Conservation (phyloP, 129 eudicot species). For the Chrysanthemum makinoi region DNA sequence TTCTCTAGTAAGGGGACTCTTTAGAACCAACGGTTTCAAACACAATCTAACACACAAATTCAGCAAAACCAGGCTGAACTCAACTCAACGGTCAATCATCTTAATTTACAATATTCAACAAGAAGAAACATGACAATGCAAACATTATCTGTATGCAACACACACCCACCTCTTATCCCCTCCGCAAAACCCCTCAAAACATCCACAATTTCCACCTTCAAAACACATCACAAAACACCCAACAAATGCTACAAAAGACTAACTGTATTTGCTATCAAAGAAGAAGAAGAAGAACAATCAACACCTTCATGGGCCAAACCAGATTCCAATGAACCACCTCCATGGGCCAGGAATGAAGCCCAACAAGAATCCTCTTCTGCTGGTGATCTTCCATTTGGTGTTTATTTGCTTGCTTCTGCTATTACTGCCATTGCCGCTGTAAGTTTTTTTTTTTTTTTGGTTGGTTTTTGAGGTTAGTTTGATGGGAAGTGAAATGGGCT, state of each 20-base stretch:
- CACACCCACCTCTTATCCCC: constrained; percentile 19
- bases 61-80: background rate
- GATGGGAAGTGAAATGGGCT: constrained; percentile 21
- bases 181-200: constrained; percentile 20
- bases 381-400: constrained; percentile 59
- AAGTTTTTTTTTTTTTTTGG: constrained; percentile 20
- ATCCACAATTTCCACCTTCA: constrained; percentile 11
- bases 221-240: constrained; percentile 13
- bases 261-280: constrained; percentile 41
- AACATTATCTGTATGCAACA: constrained; percentile 32
- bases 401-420: constrained; percentile 92
- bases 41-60: constrained; percentile 14
- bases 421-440: constrained; percentile 92
- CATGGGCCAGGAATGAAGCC: constrained; percentile 83
- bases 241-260: constrained; percentile 16
- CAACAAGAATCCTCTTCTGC: constrained; percentile 38
- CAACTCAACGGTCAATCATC: background rate
- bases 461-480: background rate
- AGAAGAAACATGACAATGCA: constrained; percentile 25
- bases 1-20: background rate
- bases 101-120: background rate
- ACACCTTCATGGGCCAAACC: constrained; percentile 83
- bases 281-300: constrained; percentile 47
- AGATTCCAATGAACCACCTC: constrained; percentile 76
- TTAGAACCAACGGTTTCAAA: constrained; percentile 30